Percentiles rank a stretch among this genome's conserved stretches.
Conservation (phyloP, 805 yeast genomes). For the Sugiyamaella valdiviana region DNA sequence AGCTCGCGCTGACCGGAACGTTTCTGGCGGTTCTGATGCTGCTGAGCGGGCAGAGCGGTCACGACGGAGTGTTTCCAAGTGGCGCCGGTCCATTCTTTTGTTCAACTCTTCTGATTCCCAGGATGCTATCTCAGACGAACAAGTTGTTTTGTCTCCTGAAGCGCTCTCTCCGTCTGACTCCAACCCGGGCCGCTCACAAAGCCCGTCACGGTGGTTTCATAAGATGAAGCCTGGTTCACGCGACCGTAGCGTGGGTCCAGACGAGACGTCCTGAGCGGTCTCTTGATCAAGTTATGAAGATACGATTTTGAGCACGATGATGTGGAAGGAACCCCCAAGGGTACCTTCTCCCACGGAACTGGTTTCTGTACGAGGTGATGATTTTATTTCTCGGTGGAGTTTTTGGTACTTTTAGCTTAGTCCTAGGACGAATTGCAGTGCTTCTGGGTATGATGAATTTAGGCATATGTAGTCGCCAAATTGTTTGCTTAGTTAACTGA, state of each 20-base stretch:
- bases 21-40: constrained; percentile 1
- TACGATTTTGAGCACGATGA: no score
- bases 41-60: constrained; percentile 4
- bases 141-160: neutral
- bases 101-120: constrained; percentile 8
- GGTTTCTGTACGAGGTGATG: neutral
- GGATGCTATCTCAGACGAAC: neutral
- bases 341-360: neutral
- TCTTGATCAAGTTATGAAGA: neutral
- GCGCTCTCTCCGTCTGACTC: constrained; percentile 15
- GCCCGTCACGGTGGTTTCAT: constrained; percentile 12
- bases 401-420: neutral
- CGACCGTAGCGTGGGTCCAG: neutral
- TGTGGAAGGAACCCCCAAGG: no score
- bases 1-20: constrained; percentile 4
- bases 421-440: no score
- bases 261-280: neutral
- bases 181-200: constrained; percentile 4
- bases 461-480: no score
- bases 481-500: no score
- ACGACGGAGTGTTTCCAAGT: constrained; percentile 18
- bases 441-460: no score
- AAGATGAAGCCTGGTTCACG: constrained; percentile 4
- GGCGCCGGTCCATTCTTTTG: constrained; percentile 21
- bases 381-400: neutral